Evolutionary conservation across 164 flowering plant genomes (phyloP).

Genomic region (Hamamelis virginiana): DNA sequence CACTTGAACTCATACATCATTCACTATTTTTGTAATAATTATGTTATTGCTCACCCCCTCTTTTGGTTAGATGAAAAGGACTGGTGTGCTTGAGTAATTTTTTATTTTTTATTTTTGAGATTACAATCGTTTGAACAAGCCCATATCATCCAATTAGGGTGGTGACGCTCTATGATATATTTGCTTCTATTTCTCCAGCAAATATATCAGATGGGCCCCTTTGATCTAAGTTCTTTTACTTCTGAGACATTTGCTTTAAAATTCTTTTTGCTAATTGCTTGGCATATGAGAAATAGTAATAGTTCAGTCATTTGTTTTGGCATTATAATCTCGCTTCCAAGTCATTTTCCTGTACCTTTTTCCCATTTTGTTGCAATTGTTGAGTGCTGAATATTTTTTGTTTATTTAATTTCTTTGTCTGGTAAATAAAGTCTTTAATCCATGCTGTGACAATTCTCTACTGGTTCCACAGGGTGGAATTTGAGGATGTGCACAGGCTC

Average conservation of each 20-base stretch:
- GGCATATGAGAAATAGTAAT: not conserved
- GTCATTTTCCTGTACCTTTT: not conserved
- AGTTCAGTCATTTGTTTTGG: not conserved
- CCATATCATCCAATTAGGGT: too few species aligned
- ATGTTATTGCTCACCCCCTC: too few species aligned
- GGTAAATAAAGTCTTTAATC: not conserved
- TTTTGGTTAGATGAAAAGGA: not conserved
- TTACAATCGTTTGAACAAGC: too few species aligned
- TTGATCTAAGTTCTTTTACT: not conserved
- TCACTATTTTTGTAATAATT: not conserved
- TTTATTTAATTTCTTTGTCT: not conserved
- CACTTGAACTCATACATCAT: not conserved
- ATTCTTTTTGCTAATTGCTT: not conserved
- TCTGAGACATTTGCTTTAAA: not conserved
- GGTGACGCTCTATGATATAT: not conserved
- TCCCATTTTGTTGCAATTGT: not conserved
- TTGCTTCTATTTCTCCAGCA: not conserved
- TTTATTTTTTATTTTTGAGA: too few species aligned
- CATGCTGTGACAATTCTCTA: constrained; percentile 1
- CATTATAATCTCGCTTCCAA: not conserved
- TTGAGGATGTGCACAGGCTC: constrained; percentile 92
- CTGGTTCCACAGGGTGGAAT: constrained; percentile 68
- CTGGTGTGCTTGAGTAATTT: not conserved
- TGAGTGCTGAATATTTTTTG: not conserved
- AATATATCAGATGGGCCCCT: not conserved